Evolutionary conservation across 225 moss, liverwort and hornwort species (phyloP), one percentile per base, ranked within the genome.

Genomic region (Pseudoscleropodium purum): DNA sequence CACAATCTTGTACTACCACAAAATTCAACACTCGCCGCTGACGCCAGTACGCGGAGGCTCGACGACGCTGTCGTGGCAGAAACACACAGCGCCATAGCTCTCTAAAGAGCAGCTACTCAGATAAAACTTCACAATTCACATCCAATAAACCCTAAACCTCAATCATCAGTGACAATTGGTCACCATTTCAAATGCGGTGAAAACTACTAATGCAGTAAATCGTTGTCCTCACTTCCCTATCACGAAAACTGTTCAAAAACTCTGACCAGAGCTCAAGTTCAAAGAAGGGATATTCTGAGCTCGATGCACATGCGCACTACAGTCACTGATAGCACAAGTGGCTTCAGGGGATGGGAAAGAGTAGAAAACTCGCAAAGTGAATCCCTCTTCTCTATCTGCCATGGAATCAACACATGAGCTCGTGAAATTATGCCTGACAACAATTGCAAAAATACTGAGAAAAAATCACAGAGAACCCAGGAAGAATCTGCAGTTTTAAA

Each of bases 321-420:
- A 86, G 74, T 75, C 57, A 56, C 59, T 23, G 72, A 52, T 19
- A 18, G 85, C 60, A 66, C 47, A 77, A 60, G 84, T 70, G 76
- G 70, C 61, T 78, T 70, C 83, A 62, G 57, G 45, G 41, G 34
- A 78, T 79, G 85, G 23, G 98, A 96, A 77, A 95, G 89, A 57
- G 97, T 95, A 83, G 97, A 99, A 73, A 96, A 96, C 83, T 96
- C 96, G 85, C 96, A 95, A 85, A 99, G 92, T 79, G 95, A 86
- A 86, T 96, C 95, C 97, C 97, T 95, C 31, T 93, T 96, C 89
- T 91, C 93, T 85, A 99, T 94, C 98, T 99, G 93, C 90, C 81
- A 92, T 29, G 52, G 29, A 64, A 72, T 87, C 65, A 70, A 62
- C 88, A 87, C 59, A 88, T 36, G 65, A 88, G 63, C 39, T 86